Evolutionary conservation across 345 rosid genomes (phyloP).

Genomic region (Euphorbia lathyris): DNA sequence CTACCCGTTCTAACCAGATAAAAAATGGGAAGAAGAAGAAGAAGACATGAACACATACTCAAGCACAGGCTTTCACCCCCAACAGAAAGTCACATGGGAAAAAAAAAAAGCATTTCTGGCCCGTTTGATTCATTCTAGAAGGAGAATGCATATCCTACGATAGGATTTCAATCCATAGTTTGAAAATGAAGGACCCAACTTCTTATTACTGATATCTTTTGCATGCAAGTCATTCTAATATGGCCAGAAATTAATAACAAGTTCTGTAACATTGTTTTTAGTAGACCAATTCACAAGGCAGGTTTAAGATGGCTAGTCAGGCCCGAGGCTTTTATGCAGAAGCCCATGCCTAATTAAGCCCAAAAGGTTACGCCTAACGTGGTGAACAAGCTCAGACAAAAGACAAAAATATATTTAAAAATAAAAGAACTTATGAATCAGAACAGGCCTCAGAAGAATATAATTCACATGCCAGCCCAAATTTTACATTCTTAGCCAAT

Average conservation of each 20-base stretch:
- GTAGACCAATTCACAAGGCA: not conserved
- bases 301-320: not conserved
- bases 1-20: not conserved
- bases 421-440: not conserved
- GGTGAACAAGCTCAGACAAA: not conserved
- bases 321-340: not conserved
- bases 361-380: not conserved
- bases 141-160: not conserved
- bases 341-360: not conserved
- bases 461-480: too few relatives aligned
- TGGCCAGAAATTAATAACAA: not conserved
- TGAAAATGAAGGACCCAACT: not conserved
- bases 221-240: not conserved
- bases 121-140: not conserved
- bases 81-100: not conserved
- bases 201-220: not conserved
- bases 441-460: not conserved
- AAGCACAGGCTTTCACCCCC: not conserved
- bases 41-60: not conserved
- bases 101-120: not conserved
- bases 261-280: not conserved
- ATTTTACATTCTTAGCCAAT: conserved; percentile 9
- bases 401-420: too few relatives aligned
- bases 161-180: not conserved
- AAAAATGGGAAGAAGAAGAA: too few relatives aligned